These are phyloP conservation scores for Onygenales sp. DNA, from an alignment of 2,329 filamentous ascomycete species.

Conservation along the genomic window DNA sequence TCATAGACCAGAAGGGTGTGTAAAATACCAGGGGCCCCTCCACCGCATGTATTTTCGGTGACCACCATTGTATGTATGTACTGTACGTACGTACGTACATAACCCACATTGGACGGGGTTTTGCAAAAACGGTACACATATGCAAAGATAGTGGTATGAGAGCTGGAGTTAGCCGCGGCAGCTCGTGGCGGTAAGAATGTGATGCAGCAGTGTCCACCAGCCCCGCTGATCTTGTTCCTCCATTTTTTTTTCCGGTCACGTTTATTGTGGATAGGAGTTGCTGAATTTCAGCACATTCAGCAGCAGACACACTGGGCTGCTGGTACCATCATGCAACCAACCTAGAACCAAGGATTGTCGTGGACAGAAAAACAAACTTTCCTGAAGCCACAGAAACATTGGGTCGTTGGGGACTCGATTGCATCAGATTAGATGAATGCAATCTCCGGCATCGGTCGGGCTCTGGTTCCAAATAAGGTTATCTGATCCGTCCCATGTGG, in stretches of 20 bases:
- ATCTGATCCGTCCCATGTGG: slow-evolving; percentile 5
- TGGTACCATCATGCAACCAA: no score
- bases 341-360: no score
- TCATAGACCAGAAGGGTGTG: not conserved
- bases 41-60: not conserved
- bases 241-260: no score
- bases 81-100: not conserved
- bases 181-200: no score
- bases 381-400: not conserved
- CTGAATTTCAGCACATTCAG: no score
- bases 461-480: not conserved
- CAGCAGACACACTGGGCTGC: no score
- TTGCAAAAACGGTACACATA: not conserved
- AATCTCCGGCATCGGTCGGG: not conserved
- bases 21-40: not conserved
- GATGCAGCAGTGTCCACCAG: no score
- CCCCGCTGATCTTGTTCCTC: no score
- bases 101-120: not conserved
- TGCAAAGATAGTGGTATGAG: no score
- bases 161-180: no score
- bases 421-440: slow-evolving; percentile 1
- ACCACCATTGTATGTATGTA: not conserved
- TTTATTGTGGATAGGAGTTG: no score
- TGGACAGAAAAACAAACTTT: not conserved
- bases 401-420: not conserved